These are phyloP conservation scores for Rhodotorula kratochvilovae DNA, from an alignment of 768 basidiomycete species.

Conservation along the genomic window DNA sequence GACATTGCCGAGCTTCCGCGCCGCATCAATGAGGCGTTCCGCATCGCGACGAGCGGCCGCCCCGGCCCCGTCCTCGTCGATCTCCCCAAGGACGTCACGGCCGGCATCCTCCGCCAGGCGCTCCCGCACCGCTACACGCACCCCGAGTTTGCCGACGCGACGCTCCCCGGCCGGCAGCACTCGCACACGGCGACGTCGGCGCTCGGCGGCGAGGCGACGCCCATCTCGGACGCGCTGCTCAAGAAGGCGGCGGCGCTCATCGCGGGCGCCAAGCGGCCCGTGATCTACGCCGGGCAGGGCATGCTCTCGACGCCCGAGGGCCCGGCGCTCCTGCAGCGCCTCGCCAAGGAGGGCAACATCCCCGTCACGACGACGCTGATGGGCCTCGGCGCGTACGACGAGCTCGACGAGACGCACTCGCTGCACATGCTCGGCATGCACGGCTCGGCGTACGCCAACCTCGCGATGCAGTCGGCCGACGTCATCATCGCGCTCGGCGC, in stretches of 20 bases:
- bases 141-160: conserved; percentile 61
- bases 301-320: conserved; percentile 76
- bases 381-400: conserved; percentile 92
- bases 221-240: conserved; percentile 31
- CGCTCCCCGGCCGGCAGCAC: conserved; percentile 47
- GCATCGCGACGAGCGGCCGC: conserved; percentile 93
- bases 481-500: conserved; percentile 95
- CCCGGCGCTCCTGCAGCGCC: conserved; percentile 70
- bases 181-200: conserved; percentile 44
- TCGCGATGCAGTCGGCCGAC: conserved; percentile 96
- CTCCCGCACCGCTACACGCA: conserved; percentile 75
- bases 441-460: conserved; percentile 91
- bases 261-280: conserved; percentile 80
- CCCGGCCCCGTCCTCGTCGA: conserved; percentile 98
- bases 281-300: conserved; percentile 91
- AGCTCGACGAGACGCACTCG: conserved; percentile 68
- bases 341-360: conserved; percentile 81
- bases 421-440: conserved; percentile 99
- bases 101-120: conserved; percentile 77
- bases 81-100: conserved; percentile 97
- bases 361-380: conserved; percentile 96
- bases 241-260: conserved; percentile 76
- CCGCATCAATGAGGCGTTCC: conserved; percentile 97
- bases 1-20: conserved; percentile 90
- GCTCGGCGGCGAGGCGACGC: conserved; percentile 28